Base-by-base conservation (phyloP, 495 filamentous ascomycete species). In the Penicillium bovifimosum region DNA sequence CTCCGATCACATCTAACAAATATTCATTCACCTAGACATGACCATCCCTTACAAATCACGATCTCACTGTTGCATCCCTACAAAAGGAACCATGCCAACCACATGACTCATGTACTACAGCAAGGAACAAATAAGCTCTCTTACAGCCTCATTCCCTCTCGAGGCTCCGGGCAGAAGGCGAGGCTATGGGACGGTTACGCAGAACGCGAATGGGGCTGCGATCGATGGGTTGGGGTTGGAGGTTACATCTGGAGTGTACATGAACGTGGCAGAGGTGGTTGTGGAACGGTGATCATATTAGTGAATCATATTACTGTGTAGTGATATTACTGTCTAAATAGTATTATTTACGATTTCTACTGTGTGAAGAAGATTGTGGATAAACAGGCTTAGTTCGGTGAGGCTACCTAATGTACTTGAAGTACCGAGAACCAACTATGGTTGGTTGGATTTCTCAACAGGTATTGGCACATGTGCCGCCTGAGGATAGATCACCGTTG, bases 151-250 rank as follows among this genome's bases (percentile, higher is more conserved):
- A 39, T 24, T 20, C 7, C 13, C 24, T 40, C n/a, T 16, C 33
- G n/a, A 24, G 34, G 32, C 7, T 29, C 14, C 29, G 18, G 8
- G 8, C 8, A 5, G 24, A 9, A 10, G 18, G 14, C 16, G 16
- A 28, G 24, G 20, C 40, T 24, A 13, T 27, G 24, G 10, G 14
- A 9, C 17, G 34, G 33, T 32, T 45, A 45, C 42, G 20, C 29
- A 45, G 32, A 6, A 35, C 45, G 38, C 50, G 53, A 51, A 54
- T 38, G 48, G n/a, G 54, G 54, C 45, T 53, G 54, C 24, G 26
- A 42, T 42, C 31, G 41, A 9, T 9, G 32, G 33, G 34, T n/a
- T 28, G 33, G 13, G 16, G 45, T 47, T 41, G 32, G 27, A 17
- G n/a, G 16, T 43, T 46, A 35, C 26, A 45, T 45, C 17, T 51